Base-by-base conservation (phyloP, 2,329 filamentous ascomycete species). In the Colletotrichum sansevieriae region DNA sequence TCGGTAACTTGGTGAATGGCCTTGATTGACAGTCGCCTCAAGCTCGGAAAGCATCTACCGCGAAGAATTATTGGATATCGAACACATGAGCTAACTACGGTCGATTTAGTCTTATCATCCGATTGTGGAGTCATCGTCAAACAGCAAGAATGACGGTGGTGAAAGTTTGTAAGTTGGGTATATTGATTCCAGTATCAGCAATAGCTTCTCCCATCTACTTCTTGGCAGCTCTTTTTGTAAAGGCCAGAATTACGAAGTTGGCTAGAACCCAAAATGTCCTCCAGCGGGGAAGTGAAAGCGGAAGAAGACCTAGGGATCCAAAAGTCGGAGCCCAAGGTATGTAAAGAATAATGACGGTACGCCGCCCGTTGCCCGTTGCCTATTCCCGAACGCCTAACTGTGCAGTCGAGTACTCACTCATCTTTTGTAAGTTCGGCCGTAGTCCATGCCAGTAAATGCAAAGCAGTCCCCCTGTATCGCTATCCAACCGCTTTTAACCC, bases 361-460 rank as follows among this genome's bases (percentile, higher is more conserved):
- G 65, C 65, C 65, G 62, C 65, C 55, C 62, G 44, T 60, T 60
- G 25, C 39, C 65, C 49, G 12, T 55, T 52, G 44, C 39, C 65
- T 47, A 29, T 54, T 56, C 65, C 62, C 41, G 25, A 68, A 68
- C 65, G 65, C 65, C 65, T 29, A 60, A 65, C 55, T 56, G 47
- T 65, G 65, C 54, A 60, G 65, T 41, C 33, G 29, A 60, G 63
- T 41, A 29, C 56, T 60, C 65, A 25, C 65, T 41, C 20, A 60
- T n/a, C 8, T 29, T 8, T 56, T 65, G 55, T 65, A 65, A 54
- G 22, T 65, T 43, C 43, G 47, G 65, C 55, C 55, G 55, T 65
- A 39, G 51, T 52, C 47, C 33, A 60, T 68, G 47, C 54, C 22
- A 25, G 44, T 37, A 15, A 41, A 64, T 43, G 54, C 37, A 59